phyloP scores from a whole-genome alignment of 129 eudicot genomes.

The Centrapalus pauciflorus region DNA sequence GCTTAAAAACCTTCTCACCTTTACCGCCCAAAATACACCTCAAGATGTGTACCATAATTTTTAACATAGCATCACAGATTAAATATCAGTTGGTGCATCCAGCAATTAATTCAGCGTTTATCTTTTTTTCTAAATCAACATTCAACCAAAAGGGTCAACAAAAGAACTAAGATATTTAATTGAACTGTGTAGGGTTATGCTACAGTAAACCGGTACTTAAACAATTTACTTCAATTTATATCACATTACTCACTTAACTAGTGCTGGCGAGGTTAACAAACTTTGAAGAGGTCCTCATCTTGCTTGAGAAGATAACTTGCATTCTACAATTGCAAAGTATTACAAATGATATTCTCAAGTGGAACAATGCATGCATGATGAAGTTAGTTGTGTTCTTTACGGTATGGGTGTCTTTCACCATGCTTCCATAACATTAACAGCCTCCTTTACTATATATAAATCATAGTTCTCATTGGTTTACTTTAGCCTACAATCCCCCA shows the following conservation, averaged over 20 bases:
- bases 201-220: background rate
- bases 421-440: background rate
- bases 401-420: no score
- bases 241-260: background rate
- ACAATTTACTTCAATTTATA: background rate
- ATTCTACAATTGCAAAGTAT: background rate
- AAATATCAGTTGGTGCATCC: slow-evolving; percentile 3
- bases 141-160: background rate
- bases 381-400: background rate
- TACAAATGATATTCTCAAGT: background rate
- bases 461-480: background rate
- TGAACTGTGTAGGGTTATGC: background rate
- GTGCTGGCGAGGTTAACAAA: background rate
- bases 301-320: background rate
- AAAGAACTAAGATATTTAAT: background rate
- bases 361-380: background rate
- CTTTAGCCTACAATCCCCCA: background rate
- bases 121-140: background rate
- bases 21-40: slow-evolving; percentile 3
- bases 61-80: slow-evolving; percentile 5
- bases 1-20: slow-evolving; percentile 12
- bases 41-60: slow-evolving; percentile 2
- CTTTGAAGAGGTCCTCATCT: background rate
- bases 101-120: background rate
- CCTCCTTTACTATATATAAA: background rate